Percentiles rank a stretch among this genome's conserved stretches.
Evolutionary conservation across 805 yeast genomes (phyloP).

Genomic region (Metschnikowia borealis): DNA sequence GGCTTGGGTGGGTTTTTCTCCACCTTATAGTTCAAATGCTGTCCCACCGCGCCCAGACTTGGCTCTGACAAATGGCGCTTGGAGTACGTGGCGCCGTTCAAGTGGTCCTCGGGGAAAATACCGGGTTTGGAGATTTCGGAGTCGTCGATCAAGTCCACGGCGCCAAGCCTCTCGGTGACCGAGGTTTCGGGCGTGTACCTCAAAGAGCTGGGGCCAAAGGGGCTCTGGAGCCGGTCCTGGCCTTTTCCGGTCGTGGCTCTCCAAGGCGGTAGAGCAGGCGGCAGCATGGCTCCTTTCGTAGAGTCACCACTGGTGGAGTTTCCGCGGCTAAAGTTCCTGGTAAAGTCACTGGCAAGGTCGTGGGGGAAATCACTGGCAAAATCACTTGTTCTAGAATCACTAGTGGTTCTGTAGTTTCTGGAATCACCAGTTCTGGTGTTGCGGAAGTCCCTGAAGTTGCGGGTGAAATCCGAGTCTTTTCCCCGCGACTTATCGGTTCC

Average conservation of each 20-base stretch:
- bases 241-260: neutral
- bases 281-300: neutral
- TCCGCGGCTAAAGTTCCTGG: neutral
- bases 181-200: neutral
- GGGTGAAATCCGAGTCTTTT: too few relatives aligned
- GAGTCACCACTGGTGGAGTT: neutral
- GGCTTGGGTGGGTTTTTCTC: neutral
- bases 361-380: too few relatives aligned
- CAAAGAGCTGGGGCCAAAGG: constrained; percentile 5
- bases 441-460: too few relatives aligned
- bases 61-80: neutral
- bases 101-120: neutral
- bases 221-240: constrained; percentile 10
- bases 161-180: neutral
- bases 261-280: constrained; percentile 2
- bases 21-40: neutral
- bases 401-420: neutral
- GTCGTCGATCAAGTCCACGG: constrained; percentile 1
- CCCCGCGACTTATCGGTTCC: too few relatives aligned
- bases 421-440: neutral
- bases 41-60: neutral
- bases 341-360: neutral
- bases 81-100: neutral
- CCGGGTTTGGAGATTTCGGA: constrained; percentile 1
- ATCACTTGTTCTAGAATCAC: too few relatives aligned